Percentiles rank a stretch among this genome's conserved stretches.
Conservation (phyloP, 345 rosid genomes). For the thale cress (Arabidopsis thaliana) region TAIR10.1 NC_003075.7:11553001-11553500, state of each 20-base stretch:
- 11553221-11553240: conserved; percentile 30
- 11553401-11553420: conserved; percentile 12
- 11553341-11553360: not conserved
- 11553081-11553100: not conserved
- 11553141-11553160: conserved; percentile 11
- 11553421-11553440: conserved; percentile 4
- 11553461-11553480: too few relatives aligned
- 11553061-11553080: not conserved
- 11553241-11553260: conserved; percentile 38
- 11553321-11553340: conserved; percentile 3
- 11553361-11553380: conserved; percentile 34
- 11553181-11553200: conserved; percentile 11
- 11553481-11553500: too few relatives aligned
- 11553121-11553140: conserved; percentile 2
- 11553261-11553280: conserved; percentile 41
- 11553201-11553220: conserved; percentile 25
- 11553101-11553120: not conserved
- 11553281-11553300: conserved; percentile 38
- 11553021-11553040: conserved; percentile 19
- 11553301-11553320: conserved; percentile 34
- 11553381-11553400: conserved; percentile 28
- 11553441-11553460: not conserved
- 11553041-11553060: not conserved
- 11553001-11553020: conserved; percentile 11
- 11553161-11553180: not conserved